Percentiles rank a stretch among this genome's conserved stretches.
Evolutionary conservation across 768 basidiomycete genomes (phyloP).

Genomic region (Termitomyces sp.): DNA sequence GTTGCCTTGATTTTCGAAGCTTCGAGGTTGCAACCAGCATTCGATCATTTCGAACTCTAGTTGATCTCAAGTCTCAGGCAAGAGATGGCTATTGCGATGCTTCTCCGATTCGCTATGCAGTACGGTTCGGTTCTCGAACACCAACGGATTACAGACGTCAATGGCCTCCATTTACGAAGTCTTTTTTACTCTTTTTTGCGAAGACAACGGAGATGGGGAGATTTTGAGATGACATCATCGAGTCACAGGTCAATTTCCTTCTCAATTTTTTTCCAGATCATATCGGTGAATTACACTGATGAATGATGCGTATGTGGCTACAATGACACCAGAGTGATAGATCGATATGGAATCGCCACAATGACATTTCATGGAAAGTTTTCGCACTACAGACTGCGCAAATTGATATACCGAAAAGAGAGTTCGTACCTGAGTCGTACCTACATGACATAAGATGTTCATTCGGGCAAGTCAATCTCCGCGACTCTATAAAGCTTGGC

Average conservation of each 20-base stretch:
- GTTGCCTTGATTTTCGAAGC: not conserved
- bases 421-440: not conserved
- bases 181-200: not conserved
- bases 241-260: too few species aligned
- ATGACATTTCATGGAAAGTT: not conserved
- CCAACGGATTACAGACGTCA: conserved; percentile 5
- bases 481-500: not conserved
- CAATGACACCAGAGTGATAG: not conserved
- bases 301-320: not conserved
- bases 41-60: not conserved
- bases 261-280: too few species aligned
- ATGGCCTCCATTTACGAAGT: not conserved
- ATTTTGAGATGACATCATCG: not conserved
- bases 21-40: not conserved
- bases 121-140: not conserved
- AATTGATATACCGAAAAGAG: not conserved
- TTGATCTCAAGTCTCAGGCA: not conserved
- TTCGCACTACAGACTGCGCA: not conserved
- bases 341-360: not conserved
- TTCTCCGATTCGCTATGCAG: not conserved
- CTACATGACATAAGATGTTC: not conserved
- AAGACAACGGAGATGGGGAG: conserved; percentile 4
- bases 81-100: too few species aligned
- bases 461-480: not conserved
- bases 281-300: not conserved